phyloP scores from a whole-genome alignment of 2,329 filamentous ascomycete genomes.

The Ophiostoma triangulosporum region DNA sequence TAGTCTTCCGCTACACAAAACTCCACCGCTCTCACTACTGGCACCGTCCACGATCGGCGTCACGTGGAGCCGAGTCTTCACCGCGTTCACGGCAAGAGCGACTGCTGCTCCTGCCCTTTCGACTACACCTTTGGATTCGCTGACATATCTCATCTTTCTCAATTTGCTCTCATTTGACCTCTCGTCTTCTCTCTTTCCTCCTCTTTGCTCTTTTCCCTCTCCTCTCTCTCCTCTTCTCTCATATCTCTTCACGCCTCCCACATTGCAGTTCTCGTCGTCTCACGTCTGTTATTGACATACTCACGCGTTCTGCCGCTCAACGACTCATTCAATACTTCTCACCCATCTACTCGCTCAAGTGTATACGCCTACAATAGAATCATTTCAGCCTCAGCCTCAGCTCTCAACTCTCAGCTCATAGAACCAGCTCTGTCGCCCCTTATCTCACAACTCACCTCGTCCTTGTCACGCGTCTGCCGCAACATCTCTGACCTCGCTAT shows the following conservation, averaged over 20 bases:
- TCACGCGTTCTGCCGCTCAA: too few relatives aligned
- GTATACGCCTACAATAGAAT: too few relatives aligned
- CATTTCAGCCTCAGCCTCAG: too few relatives aligned
- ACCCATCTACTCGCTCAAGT: too few relatives aligned
- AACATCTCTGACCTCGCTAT: too few relatives aligned
- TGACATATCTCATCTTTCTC: background rate
- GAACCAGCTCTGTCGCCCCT: too few relatives aligned
- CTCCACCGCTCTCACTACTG: background rate
- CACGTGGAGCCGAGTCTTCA: background rate
- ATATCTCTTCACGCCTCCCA: too few relatives aligned
- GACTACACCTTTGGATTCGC: background rate
- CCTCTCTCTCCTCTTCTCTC: background rate
- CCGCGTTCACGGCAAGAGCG: slow-evolving; percentile 4
- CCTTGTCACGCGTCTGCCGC: background rate
- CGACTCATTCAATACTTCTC: too few relatives aligned
- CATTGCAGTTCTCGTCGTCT: too few relatives aligned
- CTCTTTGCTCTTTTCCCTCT: background rate
- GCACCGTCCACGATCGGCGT: background rate
- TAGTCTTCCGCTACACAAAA: background rate
- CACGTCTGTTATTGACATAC: too few relatives aligned
- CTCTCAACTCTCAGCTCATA: too few relatives aligned
- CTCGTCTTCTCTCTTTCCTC: background rate
- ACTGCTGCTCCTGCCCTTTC: background rate
- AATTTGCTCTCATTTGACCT: too few relatives aligned
- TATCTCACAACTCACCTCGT: background rate